phyloP scores from a whole-genome alignment of 2,329 filamentous ascomycete species.

The Colletotrichum sp. region DNA sequence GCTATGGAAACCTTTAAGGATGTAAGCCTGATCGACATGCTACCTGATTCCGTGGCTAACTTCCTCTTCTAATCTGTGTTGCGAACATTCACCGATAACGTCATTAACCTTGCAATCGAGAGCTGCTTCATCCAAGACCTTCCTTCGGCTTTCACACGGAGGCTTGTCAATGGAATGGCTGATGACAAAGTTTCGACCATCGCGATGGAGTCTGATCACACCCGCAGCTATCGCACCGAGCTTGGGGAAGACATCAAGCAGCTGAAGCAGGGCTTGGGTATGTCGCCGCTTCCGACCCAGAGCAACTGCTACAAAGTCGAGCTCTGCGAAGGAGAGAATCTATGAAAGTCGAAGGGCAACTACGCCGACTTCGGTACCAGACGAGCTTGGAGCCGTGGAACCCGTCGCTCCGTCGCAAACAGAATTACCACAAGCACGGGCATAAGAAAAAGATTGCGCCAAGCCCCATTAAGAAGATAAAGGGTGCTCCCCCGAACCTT shows the following conservation, averaged over 20 bases:
- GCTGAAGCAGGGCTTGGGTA: neutral
- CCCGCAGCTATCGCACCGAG: neutral
- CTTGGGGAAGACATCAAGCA: neutral
- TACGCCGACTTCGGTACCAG: neutral
- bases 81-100: neutral
- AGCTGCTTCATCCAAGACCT: neutral
- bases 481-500: neutral
- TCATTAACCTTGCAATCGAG: neutral
- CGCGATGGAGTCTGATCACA: neutral
- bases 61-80: neutral
- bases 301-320: neutral
- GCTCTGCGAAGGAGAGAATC: neutral
- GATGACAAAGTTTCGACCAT: neutral
- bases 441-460: neutral
- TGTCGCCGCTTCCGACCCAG: neutral
- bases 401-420: neutral
- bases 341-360: neutral
- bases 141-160: neutral
- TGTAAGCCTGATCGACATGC: neutral
- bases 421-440: too few relatives aligned
- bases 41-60: too few relatives aligned
- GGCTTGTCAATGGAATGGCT: neutral
- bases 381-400: neutral
- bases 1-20: neutral
- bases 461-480: neutral